Evolutionary conservation across 2,329 filamentous ascomycete species (phyloP), one percentile per base, ranked within the genome.

Genomic region (Aspergillus felis): DNA sequence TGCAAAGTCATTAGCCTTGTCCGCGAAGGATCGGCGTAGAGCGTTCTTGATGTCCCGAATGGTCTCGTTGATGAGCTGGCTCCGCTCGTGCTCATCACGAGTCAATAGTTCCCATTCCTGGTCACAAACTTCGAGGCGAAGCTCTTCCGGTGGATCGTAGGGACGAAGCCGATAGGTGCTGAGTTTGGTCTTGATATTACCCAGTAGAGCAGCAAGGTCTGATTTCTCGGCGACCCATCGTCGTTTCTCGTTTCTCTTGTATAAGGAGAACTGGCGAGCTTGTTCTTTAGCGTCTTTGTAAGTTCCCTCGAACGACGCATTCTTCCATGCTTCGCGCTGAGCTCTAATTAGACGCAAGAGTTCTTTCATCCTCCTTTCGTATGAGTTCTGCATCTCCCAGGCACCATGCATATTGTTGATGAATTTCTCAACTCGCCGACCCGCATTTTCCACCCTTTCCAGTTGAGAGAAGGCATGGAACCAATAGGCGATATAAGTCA

Each of bases 401-500:
- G 94, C 93, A 24, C 94, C 94, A 72, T 97, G 92, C 94, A 99
- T 97, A 74, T 94, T 97, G 72, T 91, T 91, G 66, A 99, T 90
- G 70, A 99, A 99, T 76, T 99, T 99, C 79, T 99, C 94, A 4
- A 99, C 94, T 65, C 94, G 86, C 60, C 94, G 86, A 4, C 94
- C 94, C 3, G 94, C 94, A 72, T 99, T 99, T 76, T 99, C 94
- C 8, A 99, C 94, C 73, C 93, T 90, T 78, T 99, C 94, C 87
- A 99, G 95, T 71, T 97, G 93, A 29, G 93, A 97, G 74, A 99
- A 99, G 66, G 94, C 94, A 72, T 99, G 94, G 83, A 99, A 99
- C 94, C 94, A 99, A 80, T 99, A 99, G 63, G 94, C 94, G 68
- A 99, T 99, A 75, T 99, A 99, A 0, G 94, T 99, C 94, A 99